These are phyloP conservation scores for Metschnikowia drakensbergensis DNA, from an alignment of 805 yeast species.

Conservation along the genomic window DNA sequence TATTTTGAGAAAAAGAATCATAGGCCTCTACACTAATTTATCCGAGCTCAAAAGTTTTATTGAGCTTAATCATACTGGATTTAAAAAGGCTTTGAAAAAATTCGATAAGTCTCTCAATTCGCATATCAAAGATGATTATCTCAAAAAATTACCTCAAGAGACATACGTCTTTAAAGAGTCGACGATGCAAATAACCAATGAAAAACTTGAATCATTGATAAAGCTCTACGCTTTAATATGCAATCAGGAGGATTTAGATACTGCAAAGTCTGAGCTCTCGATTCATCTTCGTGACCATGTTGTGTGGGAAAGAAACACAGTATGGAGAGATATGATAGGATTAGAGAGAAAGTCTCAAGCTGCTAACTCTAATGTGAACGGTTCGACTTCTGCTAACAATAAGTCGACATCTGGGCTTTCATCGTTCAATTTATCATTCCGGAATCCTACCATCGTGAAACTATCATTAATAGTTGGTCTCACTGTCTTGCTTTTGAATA, in stretches of 20 bases:
- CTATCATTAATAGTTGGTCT: constrained; percentile 45
- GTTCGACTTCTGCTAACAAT: constrained; percentile 3
- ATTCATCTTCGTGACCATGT: constrained; percentile 53
- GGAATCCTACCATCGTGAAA: constrained; percentile 36
- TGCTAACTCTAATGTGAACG: constrained; percentile 34
- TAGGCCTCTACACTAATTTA: constrained; percentile 41
- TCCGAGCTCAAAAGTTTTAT: constrained; percentile 49
- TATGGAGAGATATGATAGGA: constrained; percentile 56
- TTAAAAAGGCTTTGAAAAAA: constrained; percentile 50
- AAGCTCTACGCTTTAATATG: constrained; percentile 27
- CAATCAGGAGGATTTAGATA: constrained; percentile 41
- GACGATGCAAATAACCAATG: constrained; percentile 30
- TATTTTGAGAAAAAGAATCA: constrained; percentile 43
- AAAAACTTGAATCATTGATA: constrained; percentile 30
- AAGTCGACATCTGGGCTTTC: constrained; percentile 13
- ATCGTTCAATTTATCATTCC: constrained; percentile 16
- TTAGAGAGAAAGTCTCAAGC: constrained; percentile 80
- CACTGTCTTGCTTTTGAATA: constrained; percentile 49
- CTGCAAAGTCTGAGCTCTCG: constrained; percentile 52
- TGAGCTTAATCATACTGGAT: constrained; percentile 51
- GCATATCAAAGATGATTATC: constrained; percentile 39
- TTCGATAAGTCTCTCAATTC: constrained; percentile 50
- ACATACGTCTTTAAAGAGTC: constrained; percentile 38
- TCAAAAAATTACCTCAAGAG: constrained; percentile 42
- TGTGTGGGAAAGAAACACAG: constrained; percentile 54